Evolutionary conservation across 306 rosid genomes (phyloP).

Genomic region (Adenanthera pavonina): DNA sequence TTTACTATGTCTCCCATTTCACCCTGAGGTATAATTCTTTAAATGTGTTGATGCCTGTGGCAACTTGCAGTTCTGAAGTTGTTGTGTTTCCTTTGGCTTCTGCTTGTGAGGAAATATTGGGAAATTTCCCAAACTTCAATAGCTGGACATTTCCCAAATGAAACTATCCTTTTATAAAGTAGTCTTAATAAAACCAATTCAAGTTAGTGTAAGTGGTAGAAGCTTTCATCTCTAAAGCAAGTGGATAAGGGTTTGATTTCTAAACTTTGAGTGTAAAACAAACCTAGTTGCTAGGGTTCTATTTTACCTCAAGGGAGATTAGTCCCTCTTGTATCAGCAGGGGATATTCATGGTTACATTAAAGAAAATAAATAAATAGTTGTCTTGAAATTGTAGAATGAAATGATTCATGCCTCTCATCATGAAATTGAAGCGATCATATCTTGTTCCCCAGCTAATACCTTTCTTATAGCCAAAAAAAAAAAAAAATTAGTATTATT

Average conservation of each 20-base stretch:
- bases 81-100: constrained; percentile 1
- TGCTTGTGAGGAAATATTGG: not conserved
- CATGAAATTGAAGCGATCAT: not conserved
- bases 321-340: no score
- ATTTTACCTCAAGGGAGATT: no score
- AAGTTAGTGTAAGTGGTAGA: no score
- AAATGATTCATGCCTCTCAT: not conserved
- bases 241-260: no score
- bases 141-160: not conserved
- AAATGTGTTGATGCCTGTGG: constrained; percentile 23
- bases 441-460: not conserved
- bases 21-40: constrained; percentile 3
- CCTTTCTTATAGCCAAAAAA: not conserved
- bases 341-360: no score
- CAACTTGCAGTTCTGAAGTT: constrained; percentile 8
- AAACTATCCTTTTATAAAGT: not conserved
- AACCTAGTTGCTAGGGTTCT: no score
- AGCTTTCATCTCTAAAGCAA: no score
- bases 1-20: not conserved
- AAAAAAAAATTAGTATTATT: not conserved
- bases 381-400: not conserved
- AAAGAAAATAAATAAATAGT: no score
- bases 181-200: not conserved
- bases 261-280: no score
- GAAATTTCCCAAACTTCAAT: not conserved